These are phyloP conservation scores for Ustilago cynodontis DNA, from an alignment of 1,284 basidiomycete genomes.

Conservation along the genomic window DNA sequence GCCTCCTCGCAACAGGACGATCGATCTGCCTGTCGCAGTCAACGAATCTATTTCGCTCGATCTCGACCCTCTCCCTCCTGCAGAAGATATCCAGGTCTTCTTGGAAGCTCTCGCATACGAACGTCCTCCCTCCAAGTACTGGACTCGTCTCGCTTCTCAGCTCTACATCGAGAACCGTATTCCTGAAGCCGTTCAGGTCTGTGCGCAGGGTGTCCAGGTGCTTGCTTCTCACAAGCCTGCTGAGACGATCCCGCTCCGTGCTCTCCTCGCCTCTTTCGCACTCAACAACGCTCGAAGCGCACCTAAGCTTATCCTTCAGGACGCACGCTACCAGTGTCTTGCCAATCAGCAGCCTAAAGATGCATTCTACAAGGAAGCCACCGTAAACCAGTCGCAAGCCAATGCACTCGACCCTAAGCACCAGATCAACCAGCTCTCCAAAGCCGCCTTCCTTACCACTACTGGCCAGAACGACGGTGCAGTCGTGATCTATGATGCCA, in stretches of 20 bases:
- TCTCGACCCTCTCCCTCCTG: conserved; percentile 59
- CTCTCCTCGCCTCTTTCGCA: conserved; percentile 56
- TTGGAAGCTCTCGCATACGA: conserved; percentile 61
- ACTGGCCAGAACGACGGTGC: conserved; percentile 57
- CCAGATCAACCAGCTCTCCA: conserved; percentile 52
- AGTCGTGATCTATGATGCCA: conserved; percentile 46
- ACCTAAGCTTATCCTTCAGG: conserved; percentile 62
- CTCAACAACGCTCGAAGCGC: conserved; percentile 53
- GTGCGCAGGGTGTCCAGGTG: conserved; percentile 50
- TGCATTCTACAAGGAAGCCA: conserved; percentile 48
- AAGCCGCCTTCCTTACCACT: conserved; percentile 50
- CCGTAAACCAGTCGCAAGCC: conserved; percentile 35
- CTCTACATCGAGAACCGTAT: conserved; percentile 55
- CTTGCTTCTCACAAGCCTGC: conserved; percentile 50
- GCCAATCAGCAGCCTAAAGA: conserved; percentile 43
- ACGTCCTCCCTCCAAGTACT: conserved; percentile 56
- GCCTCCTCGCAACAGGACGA: conserved; percentile 49
- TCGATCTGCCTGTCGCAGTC: conserved; percentile 60
- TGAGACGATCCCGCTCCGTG: conserved; percentile 53
- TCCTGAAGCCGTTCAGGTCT: conserved; percentile 53
- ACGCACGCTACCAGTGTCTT: conserved; percentile 62
- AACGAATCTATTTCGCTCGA: conserved; percentile 62
- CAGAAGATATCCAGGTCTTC: conserved; percentile 62
- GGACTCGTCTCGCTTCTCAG: conserved; percentile 60
- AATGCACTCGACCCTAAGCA: conserved; percentile 50